Evolutionary conservation across 2,329 filamentous ascomycete genomes (phyloP), one percentile per base, ranked within the genome.

Genomic region (Cryphonectria radicalis): DNA sequence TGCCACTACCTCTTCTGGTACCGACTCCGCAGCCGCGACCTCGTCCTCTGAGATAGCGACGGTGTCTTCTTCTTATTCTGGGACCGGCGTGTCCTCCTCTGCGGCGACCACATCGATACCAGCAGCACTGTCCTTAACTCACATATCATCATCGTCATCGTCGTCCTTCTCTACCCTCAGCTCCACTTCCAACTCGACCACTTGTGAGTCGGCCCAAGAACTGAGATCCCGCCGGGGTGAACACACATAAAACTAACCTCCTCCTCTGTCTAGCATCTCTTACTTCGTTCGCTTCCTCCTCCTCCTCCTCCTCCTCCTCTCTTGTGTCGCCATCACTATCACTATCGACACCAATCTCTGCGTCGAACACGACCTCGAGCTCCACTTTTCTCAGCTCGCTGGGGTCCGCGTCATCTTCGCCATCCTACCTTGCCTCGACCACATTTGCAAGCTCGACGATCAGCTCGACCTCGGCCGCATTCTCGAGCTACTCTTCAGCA

Each of bases 361-460:
- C 66, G 19, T 42, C 50, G 8, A 73, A 57, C 19, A 64, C 66
- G 46, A 37, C 71, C 55, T 66, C 69, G 50, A 71, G 63, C 53
- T 69, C 69, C 13, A 68, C 69, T 28, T 5, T 50, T 35, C 55
- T 59, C 50, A 63, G 37, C 62, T 67, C 69, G n/a, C 19, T 28
- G 19, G 55, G 57, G 8, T 73, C 69, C 4, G 17, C 40, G 28
- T 55, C 59, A n/a, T 50, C n/a, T 10, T 73, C 63, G n/a, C 69
- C 63, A 53, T 81, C 55, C 81, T 83, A 75, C 82, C 35, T 70
- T 19, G 55, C 66, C 40, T 71, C 67, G 14, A 67, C 43, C 7
- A 67, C 63, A 5, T 69, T 63, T 19, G 67, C 69, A 40, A 70
- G 43, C 46, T 69, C 69, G 63, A 69, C 43, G 42, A 63, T 66